Percentiles rank a stretch among this genome's conserved stretches.
Evolutionary conservation across 129 eudicot species (phyloP).

Genomic region (Ambrosia artemisiifolia): DNA sequence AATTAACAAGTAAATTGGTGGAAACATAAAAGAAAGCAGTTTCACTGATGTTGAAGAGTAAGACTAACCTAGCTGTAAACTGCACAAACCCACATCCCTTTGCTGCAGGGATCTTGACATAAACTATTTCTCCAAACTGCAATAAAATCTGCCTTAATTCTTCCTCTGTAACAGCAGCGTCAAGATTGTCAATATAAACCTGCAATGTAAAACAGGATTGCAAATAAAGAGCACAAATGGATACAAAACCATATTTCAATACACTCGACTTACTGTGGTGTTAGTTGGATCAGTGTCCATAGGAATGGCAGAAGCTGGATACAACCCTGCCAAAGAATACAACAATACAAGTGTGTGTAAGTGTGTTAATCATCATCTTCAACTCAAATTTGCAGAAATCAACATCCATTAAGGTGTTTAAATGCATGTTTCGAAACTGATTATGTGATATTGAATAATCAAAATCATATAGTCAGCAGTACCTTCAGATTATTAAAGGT

Average conservation of each 20-base stretch:
- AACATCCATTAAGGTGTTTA: too few species aligned
- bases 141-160: constrained; percentile 81
- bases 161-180: constrained; percentile 78
- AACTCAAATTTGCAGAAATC: too few species aligned
- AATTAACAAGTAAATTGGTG: neutral
- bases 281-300: constrained; percentile 72
- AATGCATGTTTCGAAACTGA: too few species aligned
- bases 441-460: too few species aligned
- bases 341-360: constrained; percentile 8
- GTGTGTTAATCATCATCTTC: too few species aligned
- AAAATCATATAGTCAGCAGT: too few species aligned
- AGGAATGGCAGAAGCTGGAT: constrained; percentile 62
- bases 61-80: constrained; percentile 68
- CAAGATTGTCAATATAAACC: constrained; percentile 87
- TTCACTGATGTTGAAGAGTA: constrained; percentile 16
- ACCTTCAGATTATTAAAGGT: too few species aligned
- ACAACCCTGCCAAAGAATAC: constrained; percentile 51
- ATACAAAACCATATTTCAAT: constrained; percentile 4
- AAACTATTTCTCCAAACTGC: constrained; percentile 84
- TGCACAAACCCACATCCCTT: constrained; percentile 96
- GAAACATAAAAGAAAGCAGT: neutral
- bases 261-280: constrained; percentile 68
- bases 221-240: constrained; percentile 1
- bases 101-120: constrained; percentile 78
- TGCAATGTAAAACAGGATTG: constrained; percentile 29